phyloP scores from a whole-genome alignment of 257 asterid genomes.

The Capsicum baccatum region DNA sequence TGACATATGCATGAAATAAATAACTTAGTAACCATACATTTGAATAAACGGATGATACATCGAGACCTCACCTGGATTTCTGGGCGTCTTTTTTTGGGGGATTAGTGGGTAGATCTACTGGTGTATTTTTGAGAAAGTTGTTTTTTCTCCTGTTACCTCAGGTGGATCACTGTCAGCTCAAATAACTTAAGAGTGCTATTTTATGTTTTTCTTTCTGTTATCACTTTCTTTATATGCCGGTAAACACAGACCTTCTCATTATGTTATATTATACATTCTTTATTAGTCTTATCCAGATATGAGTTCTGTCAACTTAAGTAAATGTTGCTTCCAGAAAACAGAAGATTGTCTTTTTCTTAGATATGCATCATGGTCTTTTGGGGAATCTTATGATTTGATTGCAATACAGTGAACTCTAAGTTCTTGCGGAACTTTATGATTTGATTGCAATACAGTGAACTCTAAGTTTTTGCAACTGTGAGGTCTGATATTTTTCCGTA shows the following conservation, averaged over 20 bases:
- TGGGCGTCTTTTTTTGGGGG: not conserved
- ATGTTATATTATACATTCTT: too few species aligned
- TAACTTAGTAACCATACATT: not conserved
- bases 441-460: conserved; percentile 21
- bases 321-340: too few species aligned
- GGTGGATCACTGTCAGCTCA: too few species aligned
- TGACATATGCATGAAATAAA: not conserved
- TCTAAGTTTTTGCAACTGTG: not conserved
- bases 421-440: not conserved
- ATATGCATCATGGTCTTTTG: not conserved
- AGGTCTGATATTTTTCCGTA: not conserved
- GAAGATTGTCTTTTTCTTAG: not conserved
- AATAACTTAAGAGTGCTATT: not conserved
- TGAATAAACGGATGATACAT: conserved; percentile 3
- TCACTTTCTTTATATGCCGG: not conserved
- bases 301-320: too few species aligned
- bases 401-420: not conserved
- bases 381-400: conserved; percentile 19
- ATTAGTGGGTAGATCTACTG: not conserved
- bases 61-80: not conserved
- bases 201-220: conserved; percentile 9
- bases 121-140: too few species aligned
- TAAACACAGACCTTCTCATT: too few species aligned
- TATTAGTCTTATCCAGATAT: too few species aligned
- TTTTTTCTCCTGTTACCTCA: too few species aligned